These are phyloP conservation scores for Phytophthora lateralis DNA, from an alignment of 352 stramenopile genomes.

Conservation along the genomic window DNA sequence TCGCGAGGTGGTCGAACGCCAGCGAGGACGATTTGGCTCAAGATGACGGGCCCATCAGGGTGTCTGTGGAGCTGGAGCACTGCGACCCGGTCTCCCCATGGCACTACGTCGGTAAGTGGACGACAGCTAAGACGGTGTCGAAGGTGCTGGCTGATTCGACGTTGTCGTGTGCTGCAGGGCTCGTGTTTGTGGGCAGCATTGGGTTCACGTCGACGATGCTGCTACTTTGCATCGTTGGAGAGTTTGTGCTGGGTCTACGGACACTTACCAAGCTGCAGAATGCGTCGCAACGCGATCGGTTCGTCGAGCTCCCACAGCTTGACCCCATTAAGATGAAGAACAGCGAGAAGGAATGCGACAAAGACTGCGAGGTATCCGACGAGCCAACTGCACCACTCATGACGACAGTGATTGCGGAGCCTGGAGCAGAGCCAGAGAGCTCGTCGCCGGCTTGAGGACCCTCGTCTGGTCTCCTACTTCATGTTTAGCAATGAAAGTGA, in stretches of 20 bases:
- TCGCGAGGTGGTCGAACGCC: conserved; percentile 32
- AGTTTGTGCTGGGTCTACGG: conserved; percentile 51
- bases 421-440: conserved; percentile 3
- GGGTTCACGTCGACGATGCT: conserved; percentile 51
- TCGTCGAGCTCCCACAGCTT: conserved; percentile 50
- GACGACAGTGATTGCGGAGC: conserved; percentile 14
- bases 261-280: conserved; percentile 47
- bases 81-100: conserved; percentile 48
- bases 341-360: conserved; percentile 1
- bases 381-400: conserved; percentile 26
- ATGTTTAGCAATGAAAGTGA: conserved; percentile 4
- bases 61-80: conserved; percentile 41
- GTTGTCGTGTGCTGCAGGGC: conserved; percentile 19
- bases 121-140: background rate
- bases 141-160: background rate
- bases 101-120: conserved; percentile 43
- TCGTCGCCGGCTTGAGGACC: background rate
- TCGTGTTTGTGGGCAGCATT: conserved; percentile 46
- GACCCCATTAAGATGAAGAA: conserved; percentile 18
- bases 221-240: conserved; percentile 47
- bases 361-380: conserved; percentile 10
- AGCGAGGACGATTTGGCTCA: conserved; percentile 3
- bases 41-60: conserved; percentile 13
- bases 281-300: conserved; percentile 28
- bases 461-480: background rate